Conservation (phyloP, 257 asterid genomes). For the Solanum chaucha region DNA sequence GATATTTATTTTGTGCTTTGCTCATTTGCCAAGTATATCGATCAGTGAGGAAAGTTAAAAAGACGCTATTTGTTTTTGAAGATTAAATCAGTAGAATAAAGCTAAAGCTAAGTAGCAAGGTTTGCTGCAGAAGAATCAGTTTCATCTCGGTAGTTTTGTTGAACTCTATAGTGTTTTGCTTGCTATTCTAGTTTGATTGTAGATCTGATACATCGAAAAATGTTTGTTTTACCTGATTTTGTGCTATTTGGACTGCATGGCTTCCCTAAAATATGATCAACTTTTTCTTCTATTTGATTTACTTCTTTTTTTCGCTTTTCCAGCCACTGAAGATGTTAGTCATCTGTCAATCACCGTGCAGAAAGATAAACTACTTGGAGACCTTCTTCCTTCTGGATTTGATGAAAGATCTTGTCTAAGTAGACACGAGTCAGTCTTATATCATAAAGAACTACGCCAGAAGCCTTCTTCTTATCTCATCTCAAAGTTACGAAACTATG, state of each 20-base stretch:
- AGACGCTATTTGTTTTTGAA: neutral
- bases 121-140: neutral
- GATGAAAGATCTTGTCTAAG: conserved; percentile 59
- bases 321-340: conserved; percentile 22
- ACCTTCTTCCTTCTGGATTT: conserved; percentile 57
- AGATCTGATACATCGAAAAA: neutral
- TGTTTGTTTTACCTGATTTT: neutral
- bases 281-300: neutral
- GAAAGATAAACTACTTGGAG: conserved; percentile 31
- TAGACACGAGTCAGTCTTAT: conserved; percentile 41
- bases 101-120: neutral
- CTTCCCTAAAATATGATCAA: neutral
- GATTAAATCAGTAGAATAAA: neutral
- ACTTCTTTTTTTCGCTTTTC: neutral
- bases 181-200: neutral
- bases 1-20: neutral
- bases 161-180: neutral
- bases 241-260: neutral
- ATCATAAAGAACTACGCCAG: conserved; percentile 20
- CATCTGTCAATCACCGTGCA: conserved; percentile 11
- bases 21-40: neutral
- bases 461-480: conserved; percentile 56
- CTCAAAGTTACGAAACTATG: conserved; percentile 58
- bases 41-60: neutral
- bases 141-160: neutral